phyloP scores from a whole-genome alignment of 2,329 filamentous ascomycete genomes.

The Davidsoniella virescens region DNA sequence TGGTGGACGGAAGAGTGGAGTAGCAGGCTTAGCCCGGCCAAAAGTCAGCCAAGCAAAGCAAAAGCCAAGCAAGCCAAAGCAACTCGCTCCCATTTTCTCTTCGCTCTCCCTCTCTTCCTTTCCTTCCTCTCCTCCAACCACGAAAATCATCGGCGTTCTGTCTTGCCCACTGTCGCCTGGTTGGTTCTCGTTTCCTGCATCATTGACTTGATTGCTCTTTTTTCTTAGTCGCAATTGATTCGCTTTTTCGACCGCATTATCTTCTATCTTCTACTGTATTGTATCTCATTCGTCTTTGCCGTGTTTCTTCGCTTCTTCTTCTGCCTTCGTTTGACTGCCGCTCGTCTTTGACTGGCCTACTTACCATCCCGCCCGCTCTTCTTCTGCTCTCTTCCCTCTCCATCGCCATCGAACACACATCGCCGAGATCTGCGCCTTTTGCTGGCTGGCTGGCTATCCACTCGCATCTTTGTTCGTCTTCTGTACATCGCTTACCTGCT shows the following conservation, averaged over 20 bases:
- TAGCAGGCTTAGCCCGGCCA: neutral
- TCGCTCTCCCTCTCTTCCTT: slow-evolving; percentile 1
- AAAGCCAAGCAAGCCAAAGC: neutral
- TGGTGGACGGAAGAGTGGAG: neutral
- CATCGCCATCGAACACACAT: neutral
- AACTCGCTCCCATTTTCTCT: slow-evolving; percentile 1
- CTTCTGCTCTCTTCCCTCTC: neutral
- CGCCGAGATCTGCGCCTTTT: neutral
- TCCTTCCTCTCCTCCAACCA: neutral
- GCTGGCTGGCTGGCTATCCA: neutral
- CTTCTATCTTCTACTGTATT: neutral
- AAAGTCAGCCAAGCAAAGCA: neutral
- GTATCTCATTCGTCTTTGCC: neutral
- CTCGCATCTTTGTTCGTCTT: too few relatives aligned
- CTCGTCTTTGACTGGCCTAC: neutral
- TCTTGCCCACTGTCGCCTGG: neutral
- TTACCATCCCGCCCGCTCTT: neutral
- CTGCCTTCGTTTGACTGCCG: neutral
- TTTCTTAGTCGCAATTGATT: too few relatives aligned
- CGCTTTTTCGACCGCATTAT: too few relatives aligned
- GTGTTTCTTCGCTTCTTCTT: neutral
- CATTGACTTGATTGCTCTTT: too few relatives aligned
- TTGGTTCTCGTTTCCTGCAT: too few relatives aligned
- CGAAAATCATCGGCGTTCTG: neutral
- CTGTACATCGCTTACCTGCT: too few relatives aligned